Evolutionary conservation across 2,329 filamentous ascomycete genomes (phyloP), one percentile per base, ranked within the genome.

Genomic region (Allantophomopsis lycopodina): DNA sequence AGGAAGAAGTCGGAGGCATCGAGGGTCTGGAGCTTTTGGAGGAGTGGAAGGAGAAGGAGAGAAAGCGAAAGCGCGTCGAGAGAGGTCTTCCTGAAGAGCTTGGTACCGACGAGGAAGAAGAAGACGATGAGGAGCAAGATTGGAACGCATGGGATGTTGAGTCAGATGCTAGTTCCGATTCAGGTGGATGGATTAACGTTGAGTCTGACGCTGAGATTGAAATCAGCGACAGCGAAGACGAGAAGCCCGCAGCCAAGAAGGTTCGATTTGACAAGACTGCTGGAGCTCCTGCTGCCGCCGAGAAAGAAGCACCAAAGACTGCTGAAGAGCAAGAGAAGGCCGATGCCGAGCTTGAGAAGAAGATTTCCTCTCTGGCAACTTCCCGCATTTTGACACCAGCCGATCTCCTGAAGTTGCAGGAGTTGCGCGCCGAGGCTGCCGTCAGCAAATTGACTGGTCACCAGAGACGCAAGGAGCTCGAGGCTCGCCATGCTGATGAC

Each of bases 311-410:
- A 34, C 8, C 32, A 3, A 37, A 35, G 14, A 41, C 14, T 2
- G 50, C 58, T 3, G 59, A 60, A 35, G 60, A 69, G 43, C 60
- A 68, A 35, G 61, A 66, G 32, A 57, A 58, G 11, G 56, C 56
- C n/a, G 60, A 59, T 20, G 63, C 68, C 43, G 50, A 64, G 6
- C 39, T 47, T 35, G 53, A 53, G 36, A 43, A 65, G 41, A 63
- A 66, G 45, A 71, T 77, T 48, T 77, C 80, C 11, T 86, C 78
- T 51, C 75, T 95, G 34, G 88, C 88, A n/a, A 94, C 85, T 0
- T 94, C 85, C 2, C 82, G 84, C 37, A 93, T 98, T 48, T 78
- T 98, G 45, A 98, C 91, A 0, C 91, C 91, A 0, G 91, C 91
- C 11, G 91, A 98, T 60, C 73, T 96, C n/a, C 80, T 84, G 49